phyloP scores from a whole-genome alignment of 257 asterid genomes.

The Scutellaria minor region DNA sequence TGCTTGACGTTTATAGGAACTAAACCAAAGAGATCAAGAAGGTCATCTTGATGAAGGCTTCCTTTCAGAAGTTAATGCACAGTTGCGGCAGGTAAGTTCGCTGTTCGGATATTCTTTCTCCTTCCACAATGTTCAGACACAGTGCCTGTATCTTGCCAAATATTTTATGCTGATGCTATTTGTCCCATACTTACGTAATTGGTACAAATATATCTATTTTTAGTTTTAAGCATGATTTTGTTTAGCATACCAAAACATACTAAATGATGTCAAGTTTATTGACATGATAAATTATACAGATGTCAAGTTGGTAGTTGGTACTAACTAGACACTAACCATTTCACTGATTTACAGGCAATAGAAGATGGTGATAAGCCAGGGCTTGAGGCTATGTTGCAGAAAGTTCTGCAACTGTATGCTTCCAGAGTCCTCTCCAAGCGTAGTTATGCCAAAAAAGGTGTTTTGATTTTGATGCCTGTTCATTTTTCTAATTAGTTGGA shows the following conservation, averaged over 20 bases:
- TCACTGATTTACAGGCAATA: conserved; percentile 68
- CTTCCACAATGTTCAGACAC: background rate
- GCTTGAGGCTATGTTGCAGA: conserved; percentile 97
- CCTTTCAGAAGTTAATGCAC: conserved; percentile 91
- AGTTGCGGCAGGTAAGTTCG: conserved; percentile 81
- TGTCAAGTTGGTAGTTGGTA: conserved; percentile 2
- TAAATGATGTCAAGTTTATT: background rate
- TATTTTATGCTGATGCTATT: conserved; percentile 21
- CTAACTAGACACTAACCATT: conserved; percentile 31
- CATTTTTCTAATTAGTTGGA: conserved; percentile 12
- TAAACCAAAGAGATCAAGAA: conserved; percentile 90
- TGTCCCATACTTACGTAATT: background rate
- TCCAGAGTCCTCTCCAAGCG: conserved; percentile 87
- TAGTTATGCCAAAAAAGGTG: conserved; percentile 89
- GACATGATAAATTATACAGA: background rate
- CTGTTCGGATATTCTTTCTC: conserved; percentile 8
- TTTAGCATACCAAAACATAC: background rate
- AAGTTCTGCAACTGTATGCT: conserved; percentile 92
- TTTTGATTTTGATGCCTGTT: conserved; percentile 10
- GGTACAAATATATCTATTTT: background rate
- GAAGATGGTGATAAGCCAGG: conserved; percentile 96
- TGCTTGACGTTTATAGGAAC: conserved; percentile 57
- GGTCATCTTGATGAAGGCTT: conserved; percentile 97
- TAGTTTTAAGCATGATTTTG: conserved; percentile 26
- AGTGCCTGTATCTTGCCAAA: background rate